Conservation (phyloP, 371 early-diverging fungal genomes). For the Mucor plumbeus region DNA sequence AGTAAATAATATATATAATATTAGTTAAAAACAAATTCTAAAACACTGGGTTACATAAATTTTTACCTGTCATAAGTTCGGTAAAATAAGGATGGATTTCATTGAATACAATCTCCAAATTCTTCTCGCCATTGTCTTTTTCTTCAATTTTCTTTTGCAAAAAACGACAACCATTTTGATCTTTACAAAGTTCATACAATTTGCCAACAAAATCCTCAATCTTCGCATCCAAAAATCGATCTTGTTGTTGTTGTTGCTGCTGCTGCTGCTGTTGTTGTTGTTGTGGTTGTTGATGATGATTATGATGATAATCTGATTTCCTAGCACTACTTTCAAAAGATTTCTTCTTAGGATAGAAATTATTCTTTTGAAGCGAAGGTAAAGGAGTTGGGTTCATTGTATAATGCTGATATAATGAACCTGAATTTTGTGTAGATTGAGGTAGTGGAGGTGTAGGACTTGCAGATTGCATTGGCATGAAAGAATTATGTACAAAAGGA, state of each 20-base stretch:
- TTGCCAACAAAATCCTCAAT: conserved; percentile 75
- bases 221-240: conserved; percentile 60
- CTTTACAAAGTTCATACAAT: conserved; percentile 81
- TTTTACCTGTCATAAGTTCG: conserved; percentile 80
- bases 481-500: conserved; percentile 8
- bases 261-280: conserved; percentile 25
- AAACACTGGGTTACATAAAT: background rate
- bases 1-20: background rate
- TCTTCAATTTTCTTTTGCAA: conserved; percentile 82
- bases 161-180: conserved; percentile 91
- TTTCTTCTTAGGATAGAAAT: background rate
- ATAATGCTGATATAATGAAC: conserved; percentile 7
- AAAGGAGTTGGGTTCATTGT: conserved; percentile 16
- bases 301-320: conserved; percentile 7
- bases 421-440: background rate
- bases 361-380: background rate
- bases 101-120: conserved; percentile 42
- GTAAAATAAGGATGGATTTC: conserved; percentile 78
- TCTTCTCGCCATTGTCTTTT: background rate
- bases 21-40: conserved; percentile 1
- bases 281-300: conserved; percentile 25
- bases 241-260: conserved; percentile 16
- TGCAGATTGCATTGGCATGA: background rate
- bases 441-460: background rate
- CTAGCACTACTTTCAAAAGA: background rate